phyloP scores from a whole-genome alignment of 352 stramenopile species.

The Pythium inflatum region DNA sequence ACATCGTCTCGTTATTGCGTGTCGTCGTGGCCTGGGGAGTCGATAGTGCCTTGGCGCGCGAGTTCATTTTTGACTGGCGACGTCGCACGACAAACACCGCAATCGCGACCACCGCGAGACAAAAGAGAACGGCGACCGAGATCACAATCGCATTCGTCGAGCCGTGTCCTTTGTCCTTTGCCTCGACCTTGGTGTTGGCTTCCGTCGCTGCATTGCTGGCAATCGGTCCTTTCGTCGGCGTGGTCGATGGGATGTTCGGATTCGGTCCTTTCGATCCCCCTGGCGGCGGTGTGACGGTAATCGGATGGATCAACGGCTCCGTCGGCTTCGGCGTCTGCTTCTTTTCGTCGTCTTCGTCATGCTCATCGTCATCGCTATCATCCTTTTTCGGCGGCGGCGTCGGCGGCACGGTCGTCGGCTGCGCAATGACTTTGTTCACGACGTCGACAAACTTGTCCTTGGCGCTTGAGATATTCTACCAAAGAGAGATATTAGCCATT shows the following conservation, averaged over 20 bases:
- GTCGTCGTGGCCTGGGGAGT: not conserved
- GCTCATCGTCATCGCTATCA: not conserved
- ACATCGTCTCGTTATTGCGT: not conserved
- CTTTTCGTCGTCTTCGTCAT: not conserved
- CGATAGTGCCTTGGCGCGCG: constrained; percentile 35
- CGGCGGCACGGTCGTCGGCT: not conserved
- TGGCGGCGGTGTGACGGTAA: not conserved
- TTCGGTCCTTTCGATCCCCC: not conserved
- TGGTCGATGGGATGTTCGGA: not conserved
- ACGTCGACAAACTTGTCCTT: constrained; percentile 14
- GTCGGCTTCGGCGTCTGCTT: not conserved
- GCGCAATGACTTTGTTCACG: constrained; percentile 8
- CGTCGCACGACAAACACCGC: constrained; percentile 17
- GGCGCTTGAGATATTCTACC: not conserved
- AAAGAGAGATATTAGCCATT: too few relatives aligned
- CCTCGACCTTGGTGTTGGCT: not conserved
- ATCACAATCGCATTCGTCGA: not conserved
- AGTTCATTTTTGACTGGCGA: constrained; percentile 35
- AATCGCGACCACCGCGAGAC: constrained; percentile 28
- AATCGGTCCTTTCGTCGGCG: not conserved
- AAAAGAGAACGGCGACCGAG: constrained; percentile 24
- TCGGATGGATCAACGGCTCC: not conserved
- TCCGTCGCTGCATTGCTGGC: not conserved
- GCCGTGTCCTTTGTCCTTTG: not conserved
- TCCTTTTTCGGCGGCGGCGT: not conserved